A percentile compares a stretch with the other conserved stretches of the same genome.
Conservation (phyloP, 345 rosid genomes). For the Eucalyptus leucophloia region DNA sequence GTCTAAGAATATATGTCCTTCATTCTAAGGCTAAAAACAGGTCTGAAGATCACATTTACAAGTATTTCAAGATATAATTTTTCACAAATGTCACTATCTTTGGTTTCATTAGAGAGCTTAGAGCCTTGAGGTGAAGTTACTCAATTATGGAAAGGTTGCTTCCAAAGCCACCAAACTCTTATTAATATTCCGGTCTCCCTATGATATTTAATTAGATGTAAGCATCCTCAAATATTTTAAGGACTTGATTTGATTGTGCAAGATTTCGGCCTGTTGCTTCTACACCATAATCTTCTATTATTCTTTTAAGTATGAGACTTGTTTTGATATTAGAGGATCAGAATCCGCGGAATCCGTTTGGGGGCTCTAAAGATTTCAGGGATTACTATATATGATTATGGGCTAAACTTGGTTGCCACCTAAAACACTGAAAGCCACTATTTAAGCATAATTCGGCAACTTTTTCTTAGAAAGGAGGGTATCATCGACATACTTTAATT, state of each 20-base stretch:
- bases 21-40: neutral
- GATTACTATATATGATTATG: neutral
- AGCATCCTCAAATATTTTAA: neutral
- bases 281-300: neutral
- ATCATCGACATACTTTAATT: neutral
- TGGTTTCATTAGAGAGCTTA: neutral
- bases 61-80: neutral
- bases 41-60: neutral
- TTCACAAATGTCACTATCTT: neutral
- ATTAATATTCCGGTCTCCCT: neutral
- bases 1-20: neutral
- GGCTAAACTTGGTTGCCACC: neutral
- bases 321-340: neutral
- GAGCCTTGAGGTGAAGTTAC: neutral
- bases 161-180: neutral
- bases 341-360: neutral
- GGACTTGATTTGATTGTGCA: neutral
- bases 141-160: neutral
- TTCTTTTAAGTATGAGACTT: neutral
- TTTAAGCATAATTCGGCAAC: neutral
- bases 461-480: neutral
- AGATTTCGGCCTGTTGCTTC: neutral
- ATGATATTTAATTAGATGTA: neutral
- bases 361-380: neutral
- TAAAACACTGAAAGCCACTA: neutral